phyloP scores from a whole-genome alignment of 192 early-diverging fungal species.

The Chytriomyces confervae region DNA sequence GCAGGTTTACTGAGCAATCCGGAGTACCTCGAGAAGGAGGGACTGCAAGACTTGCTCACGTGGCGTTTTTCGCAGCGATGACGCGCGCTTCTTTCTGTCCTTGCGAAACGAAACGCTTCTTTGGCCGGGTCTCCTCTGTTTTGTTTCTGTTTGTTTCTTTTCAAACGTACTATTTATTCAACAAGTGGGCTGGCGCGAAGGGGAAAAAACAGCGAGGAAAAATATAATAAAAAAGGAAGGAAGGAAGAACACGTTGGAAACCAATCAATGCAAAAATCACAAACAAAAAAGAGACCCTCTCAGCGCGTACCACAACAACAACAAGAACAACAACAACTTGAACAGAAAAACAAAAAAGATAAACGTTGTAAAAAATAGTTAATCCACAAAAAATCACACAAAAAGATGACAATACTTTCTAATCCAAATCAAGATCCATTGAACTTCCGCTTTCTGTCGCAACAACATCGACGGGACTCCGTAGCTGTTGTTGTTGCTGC shows the following conservation, averaged over 20 bases:
- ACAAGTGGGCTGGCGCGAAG: not conserved
- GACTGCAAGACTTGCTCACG: slow-evolving; percentile 55
- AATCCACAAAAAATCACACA: not conserved
- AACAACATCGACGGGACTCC: slow-evolving; percentile 4
- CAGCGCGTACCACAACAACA: no score
- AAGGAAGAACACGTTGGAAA: not conserved
- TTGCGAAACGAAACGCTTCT: no score
- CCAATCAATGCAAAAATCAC: not conserved
- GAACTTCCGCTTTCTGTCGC: not conserved
- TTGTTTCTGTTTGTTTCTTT: slow-evolving; percentile 4
- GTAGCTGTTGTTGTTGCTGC: not conserved
- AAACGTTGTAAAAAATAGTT: not conserved
- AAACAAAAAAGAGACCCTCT: no score
- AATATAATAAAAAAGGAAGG: slow-evolving; percentile 3
- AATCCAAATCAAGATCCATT: slow-evolving; percentile 33
- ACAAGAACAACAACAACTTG: not conserved
- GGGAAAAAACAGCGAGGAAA: slow-evolving; percentile 18
- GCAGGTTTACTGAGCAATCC: slow-evolving; percentile 49
- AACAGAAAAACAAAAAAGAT: slow-evolving; percentile 1
- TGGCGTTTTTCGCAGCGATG: slow-evolving; percentile 52
- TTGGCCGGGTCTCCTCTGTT: not conserved
- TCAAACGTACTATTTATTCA: not conserved
- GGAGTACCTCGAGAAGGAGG: slow-evolving; percentile 63
- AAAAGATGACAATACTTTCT: not conserved
- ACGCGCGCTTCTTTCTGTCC: not conserved